Base-by-base conservation (phyloP, 2,329 filamentous ascomycete species). In the Colletotrichum karsti region DNA sequence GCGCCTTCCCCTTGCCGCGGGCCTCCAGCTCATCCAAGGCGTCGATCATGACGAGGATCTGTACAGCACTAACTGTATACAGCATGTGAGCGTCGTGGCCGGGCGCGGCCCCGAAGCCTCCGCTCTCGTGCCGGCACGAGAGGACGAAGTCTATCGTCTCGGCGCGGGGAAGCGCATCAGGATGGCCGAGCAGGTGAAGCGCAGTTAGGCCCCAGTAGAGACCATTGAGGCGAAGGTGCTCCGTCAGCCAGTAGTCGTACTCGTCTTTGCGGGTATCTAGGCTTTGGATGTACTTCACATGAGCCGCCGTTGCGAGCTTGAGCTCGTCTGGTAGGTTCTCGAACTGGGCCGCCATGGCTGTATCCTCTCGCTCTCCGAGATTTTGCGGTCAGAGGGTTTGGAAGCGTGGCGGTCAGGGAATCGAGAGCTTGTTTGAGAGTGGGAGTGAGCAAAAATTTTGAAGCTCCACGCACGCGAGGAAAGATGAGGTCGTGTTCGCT, bases 241-340 rank as follows among this genome's bases (percentile, higher is more conserved):
- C 95, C 13, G 96, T 99, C 77, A 98, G 86, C 92, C 95, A 98
- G 84, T 98, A 99, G 80, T 98, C 94, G 74, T 97, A 91, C 81
- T 98, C 93, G 85, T 98, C 94, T 83, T 93, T 94, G 77, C 92
- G 91, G 72, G 92, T 94, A 80, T 99, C 94, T 73, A 99, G 87
- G 76, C 92, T 93, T 81, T 97, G 93, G 73, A 99, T 94, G 79
- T 98, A 99, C 77, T 90, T 90, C 74, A 98, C 93, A 79, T 99
- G 96, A 22, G 86, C 84, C 7, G 84, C 84, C 6, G 82, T 82
- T 55, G 85, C 84, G 54, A 90, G 82, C 70, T 81, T 78, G 24
- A 80, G 78, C 71, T 82, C 81, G 39, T 82, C 78, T 28, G 81
- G 76, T 18, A 81, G 75, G 7, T 77, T 72, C n/a, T 76, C 70